Percentiles rank a stretch among this genome's conserved stretches.
Conservation (phyloP, 495 filamentous ascomycete genomes). For the Penicillium argentinense region DNA sequence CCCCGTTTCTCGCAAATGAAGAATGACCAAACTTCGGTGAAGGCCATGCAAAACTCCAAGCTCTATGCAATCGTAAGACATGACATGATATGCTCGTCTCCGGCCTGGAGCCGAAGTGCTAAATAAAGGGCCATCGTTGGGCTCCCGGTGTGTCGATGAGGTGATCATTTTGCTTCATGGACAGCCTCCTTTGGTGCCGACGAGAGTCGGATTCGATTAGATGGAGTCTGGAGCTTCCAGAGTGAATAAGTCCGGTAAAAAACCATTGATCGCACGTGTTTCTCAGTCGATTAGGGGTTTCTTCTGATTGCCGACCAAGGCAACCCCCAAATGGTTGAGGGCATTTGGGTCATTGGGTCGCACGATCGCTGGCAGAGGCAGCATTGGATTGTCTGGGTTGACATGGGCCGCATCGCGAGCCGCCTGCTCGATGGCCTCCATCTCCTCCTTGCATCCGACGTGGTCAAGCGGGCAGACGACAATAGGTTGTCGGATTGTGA, state of each 20-base stretch:
- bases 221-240: neutral
- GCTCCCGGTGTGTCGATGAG: neutral
- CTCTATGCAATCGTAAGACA: constrained; percentile 47
- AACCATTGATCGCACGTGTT: neutral
- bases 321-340: constrained; percentile 73
- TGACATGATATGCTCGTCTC: constrained; percentile 18
- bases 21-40: constrained; percentile 26
- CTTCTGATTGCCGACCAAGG: constrained; percentile 80
- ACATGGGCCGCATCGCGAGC: constrained; percentile 88
- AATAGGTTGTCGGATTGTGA: constrained; percentile 86
- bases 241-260: constrained; percentile 4
- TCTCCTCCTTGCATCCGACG: constrained; percentile 93
- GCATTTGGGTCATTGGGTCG: constrained; percentile 73
- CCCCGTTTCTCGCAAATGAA: constrained; percentile 18
- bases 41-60: constrained; percentile 43
- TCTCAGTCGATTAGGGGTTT: constrained; percentile 85
- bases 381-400: constrained; percentile 82
- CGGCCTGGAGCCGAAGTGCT: neutral
- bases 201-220: neutral
- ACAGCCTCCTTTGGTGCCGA: neutral
- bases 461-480: constrained; percentile 96
- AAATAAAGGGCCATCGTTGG: neutral
- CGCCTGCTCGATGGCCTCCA: constrained; percentile 94
- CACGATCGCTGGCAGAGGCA: constrained; percentile 81
- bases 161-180: neutral